A percentile compares a stretch with the other conserved stretches of the same genome.
Evolutionary conservation across 2,329 filamentous ascomycete genomes (phyloP).

Genomic region (Talaromyces sp.): DNA sequence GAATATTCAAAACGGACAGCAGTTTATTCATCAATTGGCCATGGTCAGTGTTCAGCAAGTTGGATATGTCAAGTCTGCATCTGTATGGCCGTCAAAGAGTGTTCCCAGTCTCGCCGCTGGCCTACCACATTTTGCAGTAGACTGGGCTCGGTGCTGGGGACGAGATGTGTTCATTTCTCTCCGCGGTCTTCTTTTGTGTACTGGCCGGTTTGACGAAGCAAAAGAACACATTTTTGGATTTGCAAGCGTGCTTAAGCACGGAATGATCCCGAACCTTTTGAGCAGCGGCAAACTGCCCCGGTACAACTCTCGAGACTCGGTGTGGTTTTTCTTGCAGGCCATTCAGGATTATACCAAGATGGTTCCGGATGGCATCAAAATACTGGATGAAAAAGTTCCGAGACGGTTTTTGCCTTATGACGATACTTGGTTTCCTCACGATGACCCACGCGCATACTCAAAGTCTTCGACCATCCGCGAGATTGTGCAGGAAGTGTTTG

Average conservation of each 20-base stretch:
- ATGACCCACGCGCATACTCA: slow-evolving; percentile 82
- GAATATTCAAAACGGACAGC: slow-evolving; percentile 74
- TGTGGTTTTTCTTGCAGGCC: slow-evolving; percentile 96
- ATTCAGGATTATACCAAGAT: slow-evolving; percentile 89
- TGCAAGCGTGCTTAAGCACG: slow-evolving; percentile 92
- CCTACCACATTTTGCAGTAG: slow-evolving; percentile 85
- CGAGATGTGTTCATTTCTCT: slow-evolving; percentile 95
- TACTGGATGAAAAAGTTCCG: slow-evolving; percentile 72
- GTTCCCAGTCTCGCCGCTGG: slow-evolving; percentile 89
- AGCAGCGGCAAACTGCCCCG: slow-evolving; percentile 78
- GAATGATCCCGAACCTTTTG: slow-evolving; percentile 94
- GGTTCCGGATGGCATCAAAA: slow-evolving; percentile 66
- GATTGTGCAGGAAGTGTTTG: slow-evolving; percentile 86
- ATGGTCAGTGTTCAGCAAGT: slow-evolving; percentile 92
- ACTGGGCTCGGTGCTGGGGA: slow-evolving; percentile 96
- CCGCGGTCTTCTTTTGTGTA: slow-evolving; percentile 84
- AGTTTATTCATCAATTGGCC: slow-evolving; percentile 80
- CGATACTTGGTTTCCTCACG: slow-evolving; percentile 83
- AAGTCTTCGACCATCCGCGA: slow-evolving; percentile 77
- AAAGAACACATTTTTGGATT: slow-evolving; percentile 93
- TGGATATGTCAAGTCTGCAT: slow-evolving; percentile 83
- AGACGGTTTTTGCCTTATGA: slow-evolving; percentile 91
- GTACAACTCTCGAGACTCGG: slow-evolving; percentile 92
- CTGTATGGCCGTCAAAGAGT: slow-evolving; percentile 76
- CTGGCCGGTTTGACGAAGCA: slow-evolving; percentile 80